Evolutionary conservation across 306 rosid genomes (phyloP), one percentile per base, ranked within the genome.

Genomic region (Urtica urens): DNA sequence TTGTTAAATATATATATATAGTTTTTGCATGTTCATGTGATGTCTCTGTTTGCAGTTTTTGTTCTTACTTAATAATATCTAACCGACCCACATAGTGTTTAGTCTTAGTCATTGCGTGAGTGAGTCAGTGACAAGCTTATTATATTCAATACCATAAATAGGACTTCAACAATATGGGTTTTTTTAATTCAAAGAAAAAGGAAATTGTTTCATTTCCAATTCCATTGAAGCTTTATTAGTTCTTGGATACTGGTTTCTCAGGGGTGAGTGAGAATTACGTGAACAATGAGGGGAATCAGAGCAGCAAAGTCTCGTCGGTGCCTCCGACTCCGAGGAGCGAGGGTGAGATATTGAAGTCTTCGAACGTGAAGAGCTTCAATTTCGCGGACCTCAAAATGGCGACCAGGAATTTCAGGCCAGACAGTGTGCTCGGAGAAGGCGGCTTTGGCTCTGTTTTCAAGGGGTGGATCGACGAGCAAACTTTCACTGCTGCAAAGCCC

Each of bases 361-460:
- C 76, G 40, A 68, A 74, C 60, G 20, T 74, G 66, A 74, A 70
- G 63, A 74, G 75, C 42, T 74, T 69, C 48, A 60, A 25, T 25
- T 65, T 64, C 13, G 42, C 72, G 5, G 72, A 74, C 31, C 79
- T 74, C 39, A 69, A 47, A 42, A 46, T 60, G 50, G 69, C 79
- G 24, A 74, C 79, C 26, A 60, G 66, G 63, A 74, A 74, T 47
- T 74, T 74, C 49, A 72, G 79, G 18, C 72, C 79, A 1, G 79
- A 74, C 65, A 74, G 79, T 26, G 71, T 74, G 58, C 35, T 74
- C 39, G 79, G 79, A 55, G 79, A 74, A 56, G 79, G 79, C 15
- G 79, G 79, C 17, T 74, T 74, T 17, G 79, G 79, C 21, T 68
- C 79, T 1, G 79, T 74, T 51, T 74, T 58, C 10, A 74, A 74